These are phyloP conservation scores for Viola pubescens DNA, from an alignment of 441 rosid species.

Conservation along the genomic window DNA sequence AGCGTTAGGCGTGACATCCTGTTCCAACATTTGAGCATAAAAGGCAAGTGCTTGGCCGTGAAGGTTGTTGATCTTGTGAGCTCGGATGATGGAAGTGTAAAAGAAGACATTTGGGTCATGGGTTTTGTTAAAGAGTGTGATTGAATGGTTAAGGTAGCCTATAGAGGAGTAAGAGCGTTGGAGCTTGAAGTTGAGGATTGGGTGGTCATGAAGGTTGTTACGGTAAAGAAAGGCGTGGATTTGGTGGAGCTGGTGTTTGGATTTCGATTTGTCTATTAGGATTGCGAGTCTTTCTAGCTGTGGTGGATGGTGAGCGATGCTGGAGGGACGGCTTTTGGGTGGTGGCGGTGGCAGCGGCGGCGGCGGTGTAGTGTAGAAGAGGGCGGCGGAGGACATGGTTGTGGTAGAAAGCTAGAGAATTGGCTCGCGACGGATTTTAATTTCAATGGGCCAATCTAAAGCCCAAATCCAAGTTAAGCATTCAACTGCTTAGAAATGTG, in stretches of 20 bases:
- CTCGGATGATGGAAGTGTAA: constrained; percentile 48
- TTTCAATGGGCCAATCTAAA: too few relatives aligned
- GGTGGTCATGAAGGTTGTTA: constrained; percentile 42
- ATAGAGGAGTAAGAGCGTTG: constrained; percentile 60
- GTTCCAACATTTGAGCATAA: constrained; percentile 40
- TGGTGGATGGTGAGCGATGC: constrained; percentile 14
- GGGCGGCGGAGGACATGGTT: constrained; percentile 14
- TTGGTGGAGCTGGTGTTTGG: constrained; percentile 30
- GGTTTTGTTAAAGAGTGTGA: constrained; percentile 43
- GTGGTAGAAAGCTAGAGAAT: too few relatives aligned
- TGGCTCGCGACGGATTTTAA: too few relatives aligned
- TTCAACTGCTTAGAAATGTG: too few relatives aligned
- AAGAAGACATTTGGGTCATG: constrained; percentile 42
- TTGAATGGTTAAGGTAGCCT: constrained; percentile 32
- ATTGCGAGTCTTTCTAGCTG: constrained; percentile 35
- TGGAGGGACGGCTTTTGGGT: constrained; percentile 9
- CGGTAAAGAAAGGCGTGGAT: constrained; percentile 65
- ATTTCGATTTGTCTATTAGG: constrained; percentile 34
- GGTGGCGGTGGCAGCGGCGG: constrained; percentile 15
- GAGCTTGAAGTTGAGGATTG: constrained; percentile 57
- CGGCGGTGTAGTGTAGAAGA: constrained; percentile 3
- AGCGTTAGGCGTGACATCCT: constrained; percentile 38
- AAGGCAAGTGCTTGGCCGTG: constrained; percentile 31
- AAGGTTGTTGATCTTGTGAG: constrained; percentile 29
- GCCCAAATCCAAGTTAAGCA: too few relatives aligned